A percentile compares a stretch with the other conserved stretches of the same genome.
phyloP scores from a whole-genome alignment of 768 basidiomycete genomes.

The Rhizopogon vulgaris region DNA sequence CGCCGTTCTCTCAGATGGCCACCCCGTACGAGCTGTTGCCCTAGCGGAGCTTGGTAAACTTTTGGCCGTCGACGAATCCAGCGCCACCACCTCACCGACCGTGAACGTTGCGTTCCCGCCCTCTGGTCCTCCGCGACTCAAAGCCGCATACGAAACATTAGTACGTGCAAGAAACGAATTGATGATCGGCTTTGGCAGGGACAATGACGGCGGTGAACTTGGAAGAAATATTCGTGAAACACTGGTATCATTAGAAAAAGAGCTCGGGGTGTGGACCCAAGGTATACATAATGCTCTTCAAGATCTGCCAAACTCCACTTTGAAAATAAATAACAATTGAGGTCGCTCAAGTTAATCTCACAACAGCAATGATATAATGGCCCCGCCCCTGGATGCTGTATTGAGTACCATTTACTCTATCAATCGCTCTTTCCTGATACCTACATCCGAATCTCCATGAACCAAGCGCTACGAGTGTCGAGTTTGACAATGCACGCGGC shows the following conservation, averaged over 20 bases:
- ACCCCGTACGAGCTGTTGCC: slow-evolving; percentile 73
- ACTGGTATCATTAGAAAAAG: slow-evolving; percentile 61
- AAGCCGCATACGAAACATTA: slow-evolving; percentile 59
- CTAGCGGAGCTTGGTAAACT: slow-evolving; percentile 79
- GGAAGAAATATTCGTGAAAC: slow-evolving; percentile 56
- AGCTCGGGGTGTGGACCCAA: slow-evolving; percentile 63
- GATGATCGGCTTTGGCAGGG: slow-evolving; percentile 63
- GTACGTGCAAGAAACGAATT: slow-evolving; percentile 57
- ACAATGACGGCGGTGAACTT: slow-evolving; percentile 66
- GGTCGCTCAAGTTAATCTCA: not conserved
- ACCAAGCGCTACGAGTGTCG: too few species aligned
- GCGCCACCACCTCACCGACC: slow-evolving; percentile 26
- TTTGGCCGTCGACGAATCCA: slow-evolving; percentile 70
- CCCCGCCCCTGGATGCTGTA: not conserved
- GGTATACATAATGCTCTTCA: slow-evolving; percentile 53
- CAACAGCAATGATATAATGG: not conserved
- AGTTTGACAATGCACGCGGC: too few species aligned
- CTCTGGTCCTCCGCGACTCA: slow-evolving; percentile 56
- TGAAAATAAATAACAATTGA: not conserved
- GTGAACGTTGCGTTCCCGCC: slow-evolving; percentile 47
- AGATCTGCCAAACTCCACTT: slow-evolving; percentile 23
- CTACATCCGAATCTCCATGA: too few species aligned
- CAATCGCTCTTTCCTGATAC: not conserved
- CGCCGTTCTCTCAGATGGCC: slow-evolving; percentile 51
- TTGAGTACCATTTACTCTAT: not conserved